These are phyloP conservation scores for Phaffomyces opuntiae DNA, from an alignment of 805 yeast species.

Conservation along the genomic window DNA sequence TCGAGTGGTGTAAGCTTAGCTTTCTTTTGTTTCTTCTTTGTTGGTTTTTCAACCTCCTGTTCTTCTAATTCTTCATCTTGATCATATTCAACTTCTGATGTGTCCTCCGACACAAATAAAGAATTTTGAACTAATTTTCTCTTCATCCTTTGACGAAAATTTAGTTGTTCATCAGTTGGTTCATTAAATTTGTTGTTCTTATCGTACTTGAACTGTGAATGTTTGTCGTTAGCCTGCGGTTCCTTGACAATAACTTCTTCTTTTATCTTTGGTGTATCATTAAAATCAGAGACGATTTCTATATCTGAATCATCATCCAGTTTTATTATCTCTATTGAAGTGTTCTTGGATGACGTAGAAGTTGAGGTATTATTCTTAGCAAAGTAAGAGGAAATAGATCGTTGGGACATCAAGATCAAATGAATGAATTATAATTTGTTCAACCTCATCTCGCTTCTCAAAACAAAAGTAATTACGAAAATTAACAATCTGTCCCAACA, in stretches of 20 bases:
- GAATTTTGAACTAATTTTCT: constrained; percentile 1
- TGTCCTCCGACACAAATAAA: background rate
- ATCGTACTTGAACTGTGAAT: background rate
- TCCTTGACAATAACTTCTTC: background rate
- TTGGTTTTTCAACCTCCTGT: constrained; percentile 2
- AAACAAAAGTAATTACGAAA: no score
- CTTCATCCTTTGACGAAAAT: background rate
- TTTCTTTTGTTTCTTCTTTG: constrained; percentile 7
- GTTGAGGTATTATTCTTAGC: no score
- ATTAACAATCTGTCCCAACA: no score
- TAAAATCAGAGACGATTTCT: background rate
- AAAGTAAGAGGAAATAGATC: no score
- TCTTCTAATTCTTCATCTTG: constrained; percentile 6
- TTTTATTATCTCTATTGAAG: background rate
- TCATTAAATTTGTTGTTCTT: background rate
- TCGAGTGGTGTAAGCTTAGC: constrained; percentile 68
- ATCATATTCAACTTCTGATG: background rate
- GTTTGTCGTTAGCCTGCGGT: background rate
- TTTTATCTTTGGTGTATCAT: no score
- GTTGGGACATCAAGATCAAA: no score
- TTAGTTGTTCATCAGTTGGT: background rate
- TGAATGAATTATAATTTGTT: no score
- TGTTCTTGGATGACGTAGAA: no score
- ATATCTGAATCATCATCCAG: background rate
- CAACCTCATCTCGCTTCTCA: no score